A percentile compares a stretch with the other conserved stretches of the same genome.
phyloP scores from a whole-genome alignment of 2,329 filamentous ascomycete genomes.

The Dryadomyces quercus-mongolicae region DNA sequence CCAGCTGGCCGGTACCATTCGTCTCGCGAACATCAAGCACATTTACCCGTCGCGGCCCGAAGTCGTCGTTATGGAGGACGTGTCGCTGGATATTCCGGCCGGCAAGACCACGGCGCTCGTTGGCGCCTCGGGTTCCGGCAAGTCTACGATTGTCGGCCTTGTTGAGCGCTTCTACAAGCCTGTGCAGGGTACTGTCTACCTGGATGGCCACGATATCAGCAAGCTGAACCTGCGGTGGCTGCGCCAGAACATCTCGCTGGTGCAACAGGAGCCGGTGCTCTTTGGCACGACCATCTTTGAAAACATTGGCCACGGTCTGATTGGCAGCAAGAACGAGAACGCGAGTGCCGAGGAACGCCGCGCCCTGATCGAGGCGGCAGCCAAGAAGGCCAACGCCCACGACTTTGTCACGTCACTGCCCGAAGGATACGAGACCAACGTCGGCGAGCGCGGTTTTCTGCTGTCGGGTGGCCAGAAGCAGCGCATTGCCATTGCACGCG shows the following conservation, averaged over 20 bases:
- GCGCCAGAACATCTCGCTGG: constrained; percentile 80
- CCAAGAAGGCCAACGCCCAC: constrained; percentile 86
- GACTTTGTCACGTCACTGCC: constrained; percentile 77
- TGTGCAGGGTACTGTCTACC: constrained; percentile 61
- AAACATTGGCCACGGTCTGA: constrained; percentile 83
- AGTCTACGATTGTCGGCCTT: constrained; percentile 86
- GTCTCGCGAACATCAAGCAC: constrained; percentile 73
- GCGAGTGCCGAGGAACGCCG: constrained; percentile 54
- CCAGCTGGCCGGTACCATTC: constrained; percentile 61
- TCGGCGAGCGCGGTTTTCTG: constrained; percentile 89
- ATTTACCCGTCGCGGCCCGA: constrained; percentile 92
- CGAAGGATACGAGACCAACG: constrained; percentile 83
- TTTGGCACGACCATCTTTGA: constrained; percentile 82
- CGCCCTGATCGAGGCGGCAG: constrained; percentile 65
- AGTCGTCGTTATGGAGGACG: constrained; percentile 75
- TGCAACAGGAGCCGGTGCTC: constrained; percentile 84
- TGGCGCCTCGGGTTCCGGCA: constrained; percentile 86
- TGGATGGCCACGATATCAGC: constrained; percentile 75
- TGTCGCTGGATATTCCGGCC: constrained; percentile 68
- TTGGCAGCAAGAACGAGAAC: constrained; percentile 67
- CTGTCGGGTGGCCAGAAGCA: constrained; percentile 95
- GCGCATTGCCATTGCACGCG: constrained; percentile 86
- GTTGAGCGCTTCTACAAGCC: constrained; percentile 93
- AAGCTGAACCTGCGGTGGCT: constrained; percentile 82
- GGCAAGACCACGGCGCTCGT: constrained; percentile 91